phyloP scores from a whole-genome alignment of 768 basidiomycete genomes.

The Psilocybe tampanensis region DNA sequence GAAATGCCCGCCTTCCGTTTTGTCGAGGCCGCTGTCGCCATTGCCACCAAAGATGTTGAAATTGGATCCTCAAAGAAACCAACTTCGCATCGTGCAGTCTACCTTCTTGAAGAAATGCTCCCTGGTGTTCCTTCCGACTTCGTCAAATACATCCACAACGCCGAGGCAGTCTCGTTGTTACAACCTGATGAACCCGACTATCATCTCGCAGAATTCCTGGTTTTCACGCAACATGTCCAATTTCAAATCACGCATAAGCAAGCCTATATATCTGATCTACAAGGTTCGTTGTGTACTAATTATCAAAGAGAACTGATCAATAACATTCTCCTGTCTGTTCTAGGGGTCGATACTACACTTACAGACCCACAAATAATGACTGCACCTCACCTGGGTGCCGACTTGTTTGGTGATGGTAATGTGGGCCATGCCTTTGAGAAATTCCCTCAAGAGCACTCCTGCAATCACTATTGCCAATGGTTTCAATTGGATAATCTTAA shows the following conservation, averaged over 20 bases:
- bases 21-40: slow-evolving; percentile 8
- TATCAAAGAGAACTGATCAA: too few relatives aligned
- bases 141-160: slow-evolving; percentile 22
- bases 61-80: neutral
- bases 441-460: too few relatives aligned
- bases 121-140: neutral
- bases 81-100: neutral
- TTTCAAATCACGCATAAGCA: slow-evolving; percentile 11
- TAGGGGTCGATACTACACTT: too few relatives aligned
- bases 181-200: neutral
- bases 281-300: too few relatives aligned
- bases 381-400: neutral
- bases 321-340: too few relatives aligned
- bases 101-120: slow-evolving; percentile 17
- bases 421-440: too few relatives aligned
- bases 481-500: slow-evolving; percentile 1
- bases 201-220: slow-evolving; percentile 9
- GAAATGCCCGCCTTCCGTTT: slow-evolving; percentile 7
- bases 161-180: neutral
- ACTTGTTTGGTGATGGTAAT: neutral
- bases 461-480: too few relatives aligned
- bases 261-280: slow-evolving; percentile 17
- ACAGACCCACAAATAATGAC: too few relatives aligned
- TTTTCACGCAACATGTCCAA: slow-evolving; percentile 22
- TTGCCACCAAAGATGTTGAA: neutral